phyloP scores from a whole-genome alignment of 805 yeast genomes.

The Sugiyamaella qingdaonensis region DNA sequence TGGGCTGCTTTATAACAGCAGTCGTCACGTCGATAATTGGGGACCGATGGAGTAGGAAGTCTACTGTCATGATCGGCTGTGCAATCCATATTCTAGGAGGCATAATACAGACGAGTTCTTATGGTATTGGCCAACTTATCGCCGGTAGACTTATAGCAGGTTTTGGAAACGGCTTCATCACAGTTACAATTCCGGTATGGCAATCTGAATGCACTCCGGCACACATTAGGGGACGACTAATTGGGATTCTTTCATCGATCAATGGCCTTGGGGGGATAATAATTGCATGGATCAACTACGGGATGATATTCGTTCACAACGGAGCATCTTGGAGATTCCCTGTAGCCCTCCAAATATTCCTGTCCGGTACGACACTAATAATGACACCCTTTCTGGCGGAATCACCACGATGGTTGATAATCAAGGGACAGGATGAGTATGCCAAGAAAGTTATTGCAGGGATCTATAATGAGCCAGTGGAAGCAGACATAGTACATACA shows the following conservation, averaged over 20 bases:
- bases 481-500: slow-evolving; percentile 7
- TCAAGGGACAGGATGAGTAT: background rate
- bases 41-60: slow-evolving; percentile 46
- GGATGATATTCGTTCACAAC: slow-evolving; percentile 15
- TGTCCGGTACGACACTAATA: slow-evolving; percentile 39
- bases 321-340: slow-evolving; percentile 31
- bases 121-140: slow-evolving; percentile 20
- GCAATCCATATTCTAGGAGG: slow-evolving; percentile 49
- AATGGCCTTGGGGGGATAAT: slow-evolving; percentile 30
- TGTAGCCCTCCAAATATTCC: slow-evolving; percentile 20
- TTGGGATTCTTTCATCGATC: slow-evolving; percentile 22
- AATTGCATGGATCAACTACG: slow-evolving; percentile 30
- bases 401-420: slow-evolving; percentile 74
- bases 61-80: slow-evolving; percentile 46
- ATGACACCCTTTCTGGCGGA: slow-evolving; percentile 61
- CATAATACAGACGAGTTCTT: slow-evolving; percentile 39
- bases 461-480: slow-evolving; percentile 8
- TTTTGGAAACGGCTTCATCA: slow-evolving; percentile 69
- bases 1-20: slow-evolving; percentile 47
- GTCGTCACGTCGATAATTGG: slow-evolving; percentile 46
- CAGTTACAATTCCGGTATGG: slow-evolving; percentile 80
- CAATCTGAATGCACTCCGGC: slow-evolving; percentile 72
- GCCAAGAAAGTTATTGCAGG: slow-evolving; percentile 40
- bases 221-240: slow-evolving; percentile 54
- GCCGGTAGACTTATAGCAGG: slow-evolving; percentile 71